Percentiles rank a stretch among this genome's conserved stretches.
Conservation (phyloP, 768 basidiomycete species). For the Termitomyces titanicus region DNA sequence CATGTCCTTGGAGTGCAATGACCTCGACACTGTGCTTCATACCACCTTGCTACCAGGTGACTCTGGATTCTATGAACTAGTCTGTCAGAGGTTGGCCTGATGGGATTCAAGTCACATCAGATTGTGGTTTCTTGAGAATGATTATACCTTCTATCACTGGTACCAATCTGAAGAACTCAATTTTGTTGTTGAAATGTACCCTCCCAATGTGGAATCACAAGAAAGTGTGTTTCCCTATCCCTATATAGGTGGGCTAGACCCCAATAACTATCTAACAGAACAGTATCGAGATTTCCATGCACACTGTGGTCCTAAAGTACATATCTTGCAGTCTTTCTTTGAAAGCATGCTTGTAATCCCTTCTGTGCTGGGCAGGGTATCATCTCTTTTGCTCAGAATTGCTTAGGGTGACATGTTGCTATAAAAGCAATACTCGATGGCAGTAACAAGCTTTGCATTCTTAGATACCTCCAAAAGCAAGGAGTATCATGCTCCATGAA, state of each 20-base stretch:
- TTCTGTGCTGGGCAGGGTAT: too few species aligned
- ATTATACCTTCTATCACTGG: background rate
- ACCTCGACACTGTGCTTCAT: background rate
- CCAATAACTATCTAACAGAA: background rate
- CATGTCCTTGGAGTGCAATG: background rate
- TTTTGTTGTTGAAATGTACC: background rate
- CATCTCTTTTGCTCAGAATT: slow-evolving; percentile 6
- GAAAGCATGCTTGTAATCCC: background rate
- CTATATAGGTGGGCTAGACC: background rate
- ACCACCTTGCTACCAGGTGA: background rate
- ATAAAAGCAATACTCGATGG: slow-evolving; percentile 3
- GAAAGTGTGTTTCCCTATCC: slow-evolving; percentile 1
- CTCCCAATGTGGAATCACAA: background rate
- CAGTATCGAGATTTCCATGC: background rate
- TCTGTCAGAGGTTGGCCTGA: too few species aligned
- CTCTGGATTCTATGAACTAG: background rate
- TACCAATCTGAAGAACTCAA: too few species aligned
- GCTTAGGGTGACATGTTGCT: slow-evolving; percentile 1
- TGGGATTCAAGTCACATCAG: too few species aligned
- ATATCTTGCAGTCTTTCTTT: too few species aligned
- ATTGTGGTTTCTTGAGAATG: too few species aligned
- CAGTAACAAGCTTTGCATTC: background rate
- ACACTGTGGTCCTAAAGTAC: background rate
- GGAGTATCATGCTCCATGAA: background rate
- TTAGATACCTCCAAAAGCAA: background rate